Percentiles rank a stretch among this genome's conserved stretches.
Evolutionary conservation across 208 protist species (phyloP).

Genomic region (Trypanosoma avium): DNA sequence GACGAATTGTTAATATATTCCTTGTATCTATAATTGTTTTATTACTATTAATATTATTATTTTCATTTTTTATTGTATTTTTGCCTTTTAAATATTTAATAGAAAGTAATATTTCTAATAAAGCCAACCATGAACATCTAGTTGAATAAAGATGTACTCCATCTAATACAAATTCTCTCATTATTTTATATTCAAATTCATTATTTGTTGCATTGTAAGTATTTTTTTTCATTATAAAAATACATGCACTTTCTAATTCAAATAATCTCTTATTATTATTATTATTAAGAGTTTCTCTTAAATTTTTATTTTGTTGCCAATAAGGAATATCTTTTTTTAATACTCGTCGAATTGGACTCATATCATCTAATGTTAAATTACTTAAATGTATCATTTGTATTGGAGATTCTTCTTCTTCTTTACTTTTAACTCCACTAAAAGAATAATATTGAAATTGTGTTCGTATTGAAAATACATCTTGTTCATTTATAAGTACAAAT

Average conservation of each 20-base stretch:
- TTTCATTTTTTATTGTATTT: background rate
- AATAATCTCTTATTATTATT: slow-evolving; percentile 9
- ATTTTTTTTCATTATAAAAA: background rate
- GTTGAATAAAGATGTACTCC: background rate
- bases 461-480: slow-evolving; percentile 18
- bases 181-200: background rate
- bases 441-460: slow-evolving; percentile 16
- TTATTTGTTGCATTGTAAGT: background rate
- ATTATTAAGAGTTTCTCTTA: background rate
- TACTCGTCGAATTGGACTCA: slow-evolving; percentile 10
- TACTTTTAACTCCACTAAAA: background rate
- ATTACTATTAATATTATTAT: slow-evolving; percentile 1
- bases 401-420: background rate
- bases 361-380: slow-evolving; percentile 12
- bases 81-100: background rate
- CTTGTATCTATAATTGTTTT: background rate
- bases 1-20: slow-evolving; percentile 5
- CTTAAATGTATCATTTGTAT: slow-evolving; percentile 14
- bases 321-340: slow-evolving; percentile 15
- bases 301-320: slow-evolving; percentile 2
- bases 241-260: slow-evolving; percentile 11
- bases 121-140: slow-evolving; percentile 1
- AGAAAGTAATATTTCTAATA: background rate
- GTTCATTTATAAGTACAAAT: slow-evolving; percentile 20
- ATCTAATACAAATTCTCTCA: background rate